Evolutionary conservation across 2,329 filamentous ascomycete species (phyloP).

Genomic region (Ceratocystis harringtonii): DNA sequence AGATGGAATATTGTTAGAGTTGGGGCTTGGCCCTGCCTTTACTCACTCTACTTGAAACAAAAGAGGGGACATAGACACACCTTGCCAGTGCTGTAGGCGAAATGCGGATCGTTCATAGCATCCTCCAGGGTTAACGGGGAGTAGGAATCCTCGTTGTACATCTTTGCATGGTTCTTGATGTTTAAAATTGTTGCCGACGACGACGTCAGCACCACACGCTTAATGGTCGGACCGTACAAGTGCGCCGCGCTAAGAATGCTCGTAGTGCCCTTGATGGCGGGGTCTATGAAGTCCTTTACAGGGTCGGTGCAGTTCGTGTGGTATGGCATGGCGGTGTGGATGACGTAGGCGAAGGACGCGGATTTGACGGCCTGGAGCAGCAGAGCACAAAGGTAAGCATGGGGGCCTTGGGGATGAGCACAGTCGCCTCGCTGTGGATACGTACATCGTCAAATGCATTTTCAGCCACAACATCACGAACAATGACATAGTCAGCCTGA

Average conservation of each 20-base stretch:
- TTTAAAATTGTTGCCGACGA: slow-evolving; percentile 33
- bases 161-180: slow-evolving; percentile 24
- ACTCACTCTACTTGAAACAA: not conserved
- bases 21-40: not conserved
- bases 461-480: slow-evolving; percentile 55
- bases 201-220: slow-evolving; percentile 44
- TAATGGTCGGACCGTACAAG: slow-evolving; percentile 35
- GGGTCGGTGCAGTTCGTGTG: slow-evolving; percentile 46
- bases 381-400: not conserved
- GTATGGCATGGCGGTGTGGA: slow-evolving; percentile 63
- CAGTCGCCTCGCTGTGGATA: slow-evolving; percentile 17
- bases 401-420: slow-evolving; percentile 23
- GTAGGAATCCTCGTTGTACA: slow-evolving; percentile 22
- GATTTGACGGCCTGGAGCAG: slow-evolving; percentile 9
- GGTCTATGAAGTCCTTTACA: slow-evolving; percentile 35
- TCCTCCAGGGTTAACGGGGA: slow-evolving; percentile 22
- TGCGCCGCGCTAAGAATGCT: slow-evolving; percentile 36
- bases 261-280: slow-evolving; percentile 38
- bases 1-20: not conserved
- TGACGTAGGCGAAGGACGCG: slow-evolving; percentile 51
- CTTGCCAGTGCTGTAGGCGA: slow-evolving; percentile 25
- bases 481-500: slow-evolving; percentile 36
- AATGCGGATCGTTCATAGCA: slow-evolving; percentile 19
- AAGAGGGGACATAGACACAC: not conserved
- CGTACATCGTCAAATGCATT: slow-evolving; percentile 49